These are phyloP conservation scores for Mycena pura DNA, from an alignment of 768 basidiomycete genomes.

Conservation along the genomic window DNA sequence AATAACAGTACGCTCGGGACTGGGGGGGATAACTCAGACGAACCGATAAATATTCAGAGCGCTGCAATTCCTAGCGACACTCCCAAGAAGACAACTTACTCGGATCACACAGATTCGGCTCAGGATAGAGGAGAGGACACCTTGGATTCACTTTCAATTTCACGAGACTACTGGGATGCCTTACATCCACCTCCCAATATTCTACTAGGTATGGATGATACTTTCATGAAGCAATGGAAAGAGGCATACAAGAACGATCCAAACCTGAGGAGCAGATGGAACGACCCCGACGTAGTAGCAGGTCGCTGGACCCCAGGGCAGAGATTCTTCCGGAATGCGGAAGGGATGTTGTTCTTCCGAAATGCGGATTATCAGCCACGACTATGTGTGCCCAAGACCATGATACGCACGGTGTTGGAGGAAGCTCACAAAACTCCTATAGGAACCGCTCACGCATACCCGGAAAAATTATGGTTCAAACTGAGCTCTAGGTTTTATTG, in stretches of 20 bases:
- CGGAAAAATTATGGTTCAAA: not conserved
- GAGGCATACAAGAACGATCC: not conserved
- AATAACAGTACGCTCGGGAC: no score
- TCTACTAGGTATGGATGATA: not conserved
- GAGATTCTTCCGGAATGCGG: constrained; percentile 14
- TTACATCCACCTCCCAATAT: not conserved
- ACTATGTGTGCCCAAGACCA: constrained; percentile 15
- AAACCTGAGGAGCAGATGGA: not conserved
- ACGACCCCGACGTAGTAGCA: not conserved
- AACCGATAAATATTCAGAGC: no score
- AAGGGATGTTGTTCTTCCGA: constrained; percentile 17
- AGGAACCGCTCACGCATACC: constrained; percentile 15
- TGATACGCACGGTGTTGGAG: not conserved
- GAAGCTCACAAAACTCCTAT: constrained; percentile 8
- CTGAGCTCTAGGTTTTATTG: not conserved
- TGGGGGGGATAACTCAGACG: no score
- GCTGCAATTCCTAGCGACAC: no score
- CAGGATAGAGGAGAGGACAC: no score
- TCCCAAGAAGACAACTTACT: no score
- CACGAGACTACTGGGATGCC: not conserved
- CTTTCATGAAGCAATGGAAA: not conserved
- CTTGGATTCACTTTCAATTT: not conserved
- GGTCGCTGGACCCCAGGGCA: constrained; percentile 1
- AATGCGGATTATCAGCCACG: constrained; percentile 19
- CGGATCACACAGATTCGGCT: no score